Conservation (phyloP, 108 stramenopile species). For the Seminavis robusta region DNA sequence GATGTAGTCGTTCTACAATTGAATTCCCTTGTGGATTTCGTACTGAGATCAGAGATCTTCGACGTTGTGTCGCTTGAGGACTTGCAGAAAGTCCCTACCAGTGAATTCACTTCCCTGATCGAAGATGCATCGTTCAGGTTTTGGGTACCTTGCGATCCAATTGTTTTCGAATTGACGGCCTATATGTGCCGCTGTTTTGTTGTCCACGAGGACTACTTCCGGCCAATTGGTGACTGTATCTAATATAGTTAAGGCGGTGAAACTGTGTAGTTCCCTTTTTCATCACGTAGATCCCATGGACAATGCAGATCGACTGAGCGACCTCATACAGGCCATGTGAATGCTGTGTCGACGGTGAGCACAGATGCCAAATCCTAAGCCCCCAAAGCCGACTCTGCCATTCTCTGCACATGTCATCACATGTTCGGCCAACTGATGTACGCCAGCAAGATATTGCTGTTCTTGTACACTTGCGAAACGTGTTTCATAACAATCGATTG, state of each 20-base stretch:
- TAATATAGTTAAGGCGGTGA: conserved; percentile 34
- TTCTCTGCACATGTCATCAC: not conserved
- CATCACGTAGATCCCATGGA: conserved; percentile 4
- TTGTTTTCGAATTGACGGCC: conserved; percentile 9
- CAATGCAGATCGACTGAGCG: not conserved
- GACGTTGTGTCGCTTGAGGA: conserved; percentile 1
- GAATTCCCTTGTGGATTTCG: conserved; percentile 37
- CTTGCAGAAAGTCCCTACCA: conserved; percentile 13
- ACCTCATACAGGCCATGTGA: not conserved
- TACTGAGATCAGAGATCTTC: conserved; percentile 9
- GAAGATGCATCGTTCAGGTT: conserved; percentile 11
- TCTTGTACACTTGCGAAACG: too few species aligned
- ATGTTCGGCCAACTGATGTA: too few species aligned
- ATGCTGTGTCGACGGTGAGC: conserved; percentile 2
- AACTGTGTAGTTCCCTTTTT: conserved; percentile 7
- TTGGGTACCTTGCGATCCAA: conserved; percentile 34
- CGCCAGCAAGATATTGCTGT: too few species aligned
- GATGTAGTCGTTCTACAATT: conserved; percentile 26
- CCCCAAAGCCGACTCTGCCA: not conserved
- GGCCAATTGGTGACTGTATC: conserved; percentile 30
- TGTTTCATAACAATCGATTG: too few species aligned
- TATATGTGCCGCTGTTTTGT: conserved; percentile 16
- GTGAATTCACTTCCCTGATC: conserved; percentile 32
- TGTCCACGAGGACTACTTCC: conserved; percentile 20
- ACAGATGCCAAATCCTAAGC: not conserved